Evolutionary conservation across 768 basidiomycete genomes (phyloP).

Genomic region (Austroboletus festivus): DNA sequence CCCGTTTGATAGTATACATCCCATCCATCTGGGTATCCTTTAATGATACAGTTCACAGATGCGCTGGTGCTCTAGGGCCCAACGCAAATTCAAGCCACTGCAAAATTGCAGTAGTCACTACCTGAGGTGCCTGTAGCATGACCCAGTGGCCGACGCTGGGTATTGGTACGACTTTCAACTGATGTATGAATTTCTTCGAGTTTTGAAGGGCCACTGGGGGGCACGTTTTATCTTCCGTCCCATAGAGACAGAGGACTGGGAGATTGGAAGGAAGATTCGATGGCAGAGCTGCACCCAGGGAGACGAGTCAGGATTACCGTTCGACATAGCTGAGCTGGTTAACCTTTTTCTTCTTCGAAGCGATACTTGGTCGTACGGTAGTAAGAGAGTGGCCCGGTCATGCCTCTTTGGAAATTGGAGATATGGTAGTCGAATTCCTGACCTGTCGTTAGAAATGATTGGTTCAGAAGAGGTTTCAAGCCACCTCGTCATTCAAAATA

Average conservation of each 20-base stretch:
- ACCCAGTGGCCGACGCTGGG: conserved; percentile 68
- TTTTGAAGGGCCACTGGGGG: conserved; percentile 39
- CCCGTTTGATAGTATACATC: too few species aligned
- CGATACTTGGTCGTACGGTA: conserved; percentile 61
- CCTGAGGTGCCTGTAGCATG: conserved; percentile 58
- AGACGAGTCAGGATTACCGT: background rate
- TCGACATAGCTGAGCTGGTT: background rate
- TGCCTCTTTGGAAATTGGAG: conserved; percentile 42
- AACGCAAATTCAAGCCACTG: conserved; percentile 39
- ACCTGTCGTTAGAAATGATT: background rate
- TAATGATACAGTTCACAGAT: too few species aligned
- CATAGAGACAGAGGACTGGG: conserved; percentile 61
- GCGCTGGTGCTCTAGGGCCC: background rate
- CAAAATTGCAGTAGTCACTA: conserved; percentile 46
- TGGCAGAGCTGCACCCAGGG: conserved; percentile 42
- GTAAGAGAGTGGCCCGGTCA: conserved; percentile 76
- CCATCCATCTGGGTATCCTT: too few species aligned
- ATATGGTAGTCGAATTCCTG: conserved; percentile 59
- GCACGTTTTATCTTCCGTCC: conserved; percentile 53
- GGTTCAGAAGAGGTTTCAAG: conserved; percentile 2
- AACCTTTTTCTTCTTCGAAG: conserved; percentile 62
- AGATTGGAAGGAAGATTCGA: conserved; percentile 43
- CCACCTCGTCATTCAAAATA: conserved; percentile 20
- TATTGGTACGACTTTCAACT: conserved; percentile 49
- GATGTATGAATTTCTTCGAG: conserved; percentile 47